These are phyloP conservation scores for Pythium chondricola DNA, from an alignment of 352 stramenopile species.

Conservation along the genomic window DNA sequence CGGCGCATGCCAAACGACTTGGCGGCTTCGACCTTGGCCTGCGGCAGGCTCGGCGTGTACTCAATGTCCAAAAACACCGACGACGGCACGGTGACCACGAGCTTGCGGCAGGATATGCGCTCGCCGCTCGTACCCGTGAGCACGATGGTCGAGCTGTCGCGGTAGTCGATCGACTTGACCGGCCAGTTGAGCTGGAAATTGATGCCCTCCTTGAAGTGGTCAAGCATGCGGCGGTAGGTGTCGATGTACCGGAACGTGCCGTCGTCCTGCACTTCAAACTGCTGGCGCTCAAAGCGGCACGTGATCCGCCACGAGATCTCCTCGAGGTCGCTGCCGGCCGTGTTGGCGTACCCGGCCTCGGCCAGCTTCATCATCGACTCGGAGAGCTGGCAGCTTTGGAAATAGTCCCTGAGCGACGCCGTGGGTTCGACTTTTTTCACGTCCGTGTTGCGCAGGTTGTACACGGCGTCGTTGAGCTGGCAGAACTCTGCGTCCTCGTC, in stretches of 20 bases:
- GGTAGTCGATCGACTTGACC: slow-evolving; percentile 58
- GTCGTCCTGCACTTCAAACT: slow-evolving; percentile 75
- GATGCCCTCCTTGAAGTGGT: slow-evolving; percentile 47
- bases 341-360: slow-evolving; percentile 77
- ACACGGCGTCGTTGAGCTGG: slow-evolving; percentile 62
- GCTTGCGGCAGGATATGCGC: slow-evolving; percentile 43
- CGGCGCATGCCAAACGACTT: slow-evolving; percentile 70
- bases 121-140: slow-evolving; percentile 50
- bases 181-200: slow-evolving; percentile 46
- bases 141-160: slow-evolving; percentile 31
- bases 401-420: slow-evolving; percentile 79
- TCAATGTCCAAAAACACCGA: slow-evolving; percentile 71
- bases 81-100: slow-evolving; percentile 75
- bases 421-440: slow-evolving; percentile 48
- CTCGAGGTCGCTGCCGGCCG: slow-evolving; percentile 49
- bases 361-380: slow-evolving; percentile 80
- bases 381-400: slow-evolving; percentile 45
- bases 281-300: slow-evolving; percentile 80
- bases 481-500: slow-evolving; percentile 61
- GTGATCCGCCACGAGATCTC: slow-evolving; percentile 79
- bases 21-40: slow-evolving; percentile 49
- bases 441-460: slow-evolving; percentile 51
- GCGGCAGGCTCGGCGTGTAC: slow-evolving; percentile 54
- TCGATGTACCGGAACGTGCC: slow-evolving; percentile 68
- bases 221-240: slow-evolving; percentile 62